Evolutionary conservation across 345 rosid genomes (phyloP).

Genomic region (Ailanthus altissimus): DNA sequence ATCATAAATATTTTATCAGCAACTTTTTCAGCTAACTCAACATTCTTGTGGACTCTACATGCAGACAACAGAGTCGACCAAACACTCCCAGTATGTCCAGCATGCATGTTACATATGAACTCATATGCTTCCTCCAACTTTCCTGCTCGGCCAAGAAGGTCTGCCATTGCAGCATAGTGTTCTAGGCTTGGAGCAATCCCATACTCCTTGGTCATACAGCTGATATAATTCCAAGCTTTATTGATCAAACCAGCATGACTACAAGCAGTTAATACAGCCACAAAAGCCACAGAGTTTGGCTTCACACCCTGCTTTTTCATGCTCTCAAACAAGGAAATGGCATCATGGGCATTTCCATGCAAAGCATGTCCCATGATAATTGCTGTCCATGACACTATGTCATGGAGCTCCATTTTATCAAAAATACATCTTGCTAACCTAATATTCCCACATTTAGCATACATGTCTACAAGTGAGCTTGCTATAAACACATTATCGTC

Average conservation of each 20-base stretch:
- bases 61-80: constrained; percentile 77
- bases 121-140: constrained; percentile 76
- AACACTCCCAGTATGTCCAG: constrained; percentile 54
- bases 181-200: constrained; percentile 67
- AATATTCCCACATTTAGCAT: constrained; percentile 84
- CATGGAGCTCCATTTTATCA: constrained; percentile 58
- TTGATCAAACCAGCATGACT: constrained; percentile 78
- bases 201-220: constrained; percentile 53
- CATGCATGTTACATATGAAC: constrained; percentile 51
- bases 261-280: constrained; percentile 85
- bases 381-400: constrained; percentile 88
- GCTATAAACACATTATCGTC: constrained; percentile 57
- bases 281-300: constrained; percentile 66
- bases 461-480: constrained; percentile 91
- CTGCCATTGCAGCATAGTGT: constrained; percentile 83
- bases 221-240: constrained; percentile 62
- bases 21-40: constrained; percentile 73
- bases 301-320: constrained; percentile 70
- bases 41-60: constrained; percentile 73
- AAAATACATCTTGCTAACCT: constrained; percentile 61
- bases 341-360: constrained; percentile 72
- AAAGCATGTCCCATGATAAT: constrained; percentile 83
- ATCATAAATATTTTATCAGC: constrained; percentile 50
- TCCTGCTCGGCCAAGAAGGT: constrained; percentile 90
- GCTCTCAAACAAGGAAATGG: constrained; percentile 63